These are phyloP conservation scores for Macadamia integrifolia DNA, from an alignment of 164 flowering plant species.

Conservation along the genomic window DNA sequence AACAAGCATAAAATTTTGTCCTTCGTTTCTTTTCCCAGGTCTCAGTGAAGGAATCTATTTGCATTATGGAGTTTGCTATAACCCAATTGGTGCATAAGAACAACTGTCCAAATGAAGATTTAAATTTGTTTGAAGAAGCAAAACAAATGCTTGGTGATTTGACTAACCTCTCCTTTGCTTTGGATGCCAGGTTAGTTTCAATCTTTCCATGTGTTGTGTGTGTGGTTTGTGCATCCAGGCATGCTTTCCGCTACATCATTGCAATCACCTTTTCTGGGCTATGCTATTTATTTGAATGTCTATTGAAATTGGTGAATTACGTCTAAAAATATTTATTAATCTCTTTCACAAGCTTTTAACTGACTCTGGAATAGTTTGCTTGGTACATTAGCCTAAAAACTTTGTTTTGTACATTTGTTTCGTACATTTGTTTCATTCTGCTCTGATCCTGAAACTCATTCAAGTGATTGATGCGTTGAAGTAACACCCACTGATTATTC, in stretches of 20 bases:
- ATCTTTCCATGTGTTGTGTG: no score
- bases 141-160: constrained; percentile 12
- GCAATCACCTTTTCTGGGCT: background rate
- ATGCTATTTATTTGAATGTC: background rate
- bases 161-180: constrained; percentile 18
- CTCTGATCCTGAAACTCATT: background rate
- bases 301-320: background rate
- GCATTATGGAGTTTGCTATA: constrained; percentile 15
- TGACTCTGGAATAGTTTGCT: no score
- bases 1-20: background rate
- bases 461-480: background rate
- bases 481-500: background rate
- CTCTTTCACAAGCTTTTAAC: no score
- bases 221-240: background rate
- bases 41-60: constrained; percentile 14
- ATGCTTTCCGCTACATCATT: background rate
- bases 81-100: background rate
- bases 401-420: background rate
- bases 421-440: background rate
- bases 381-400: no score
- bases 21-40: constrained; percentile 11
- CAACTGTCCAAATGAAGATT: constrained; percentile 1
- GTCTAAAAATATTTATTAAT: no score
- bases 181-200: constrained; percentile 15
- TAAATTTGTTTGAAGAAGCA: constrained; percentile 8